Evolutionary conservation across 805 yeast genomes (phyloP), one percentile per base, ranked within the genome.

Genomic region (Zygosaccharomyces kombuchaensis): DNA sequence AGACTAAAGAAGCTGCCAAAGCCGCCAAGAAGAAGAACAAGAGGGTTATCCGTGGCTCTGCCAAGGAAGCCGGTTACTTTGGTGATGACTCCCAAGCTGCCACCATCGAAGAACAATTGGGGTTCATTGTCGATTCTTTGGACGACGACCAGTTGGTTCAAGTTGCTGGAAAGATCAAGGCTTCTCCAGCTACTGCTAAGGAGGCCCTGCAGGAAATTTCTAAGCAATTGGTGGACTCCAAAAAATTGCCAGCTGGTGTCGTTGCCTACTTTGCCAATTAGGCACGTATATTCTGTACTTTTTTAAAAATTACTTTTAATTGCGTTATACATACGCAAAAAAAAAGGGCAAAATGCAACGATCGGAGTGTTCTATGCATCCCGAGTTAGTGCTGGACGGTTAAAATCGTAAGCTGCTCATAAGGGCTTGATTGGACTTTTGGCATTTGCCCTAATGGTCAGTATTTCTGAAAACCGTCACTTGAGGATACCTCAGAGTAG

Each of bases 21-120:
- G 74, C 73, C 52, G 85, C 85, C 40, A 90, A 88, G 78, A 93
- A 93, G 95, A 93, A 93, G 86, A 86, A 87, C 74, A 87, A 87
- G 83, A 84, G 96, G 76, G 69, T 82, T 34, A 70, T 93, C 55
- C 87, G 98, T 79, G 70, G 71, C 58, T 75, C 89, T 48, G 87
- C 81, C 55, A 88, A 90, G 76, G 96, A 87, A 36, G 80, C 75
- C 57, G 85, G 76, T 47, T 88, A 87, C 78, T 89, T 88, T 57
- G 93, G 93, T 57, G 88, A 83, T 59, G 84, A 82, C 48, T 78
- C 70, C 50, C 78, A 79, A 51, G 76, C 91, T 40, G 74, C 79
- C 48, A 69, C 72, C 48, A 82, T 85, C 56, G 95, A 86, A 54
- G 80, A 80, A 50, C 98, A 93, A 66, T 68, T 88, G 55, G 95